Percentiles rank a stretch among this genome's conserved stretches.
Conservation (phyloP, 768 basidiomycete species). For the Mycena metata region DNA sequence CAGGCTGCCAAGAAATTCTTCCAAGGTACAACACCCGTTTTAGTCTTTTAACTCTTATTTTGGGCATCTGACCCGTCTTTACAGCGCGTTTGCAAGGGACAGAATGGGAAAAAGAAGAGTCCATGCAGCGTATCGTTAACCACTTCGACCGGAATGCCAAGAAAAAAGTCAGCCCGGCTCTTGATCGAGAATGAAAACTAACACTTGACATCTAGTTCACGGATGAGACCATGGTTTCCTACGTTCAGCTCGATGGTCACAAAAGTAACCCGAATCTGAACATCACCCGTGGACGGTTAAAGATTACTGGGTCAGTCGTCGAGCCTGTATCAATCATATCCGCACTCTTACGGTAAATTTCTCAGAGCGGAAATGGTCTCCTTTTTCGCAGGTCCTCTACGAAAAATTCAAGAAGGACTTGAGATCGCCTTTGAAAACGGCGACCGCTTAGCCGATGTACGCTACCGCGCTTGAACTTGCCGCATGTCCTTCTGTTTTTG, state of each 20-base stretch:
- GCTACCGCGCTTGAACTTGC: too few relatives aligned
- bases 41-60: neutral
- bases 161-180: constrained; percentile 32
- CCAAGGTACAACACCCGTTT: constrained; percentile 15
- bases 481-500: too few relatives aligned
- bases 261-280: constrained; percentile 30
- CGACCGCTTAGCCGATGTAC: too few relatives aligned
- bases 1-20: constrained; percentile 38
- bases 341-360: too few relatives aligned
- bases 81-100: constrained; percentile 34
- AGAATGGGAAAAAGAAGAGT: constrained; percentile 39
- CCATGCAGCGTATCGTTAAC: constrained; percentile 32
- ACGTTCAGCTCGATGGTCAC: constrained; percentile 37
- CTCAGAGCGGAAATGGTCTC: too few relatives aligned
- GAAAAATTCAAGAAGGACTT: too few relatives aligned
- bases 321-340: too few relatives aligned
- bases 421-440: too few relatives aligned
- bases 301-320: constrained; percentile 34
- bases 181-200: neutral
- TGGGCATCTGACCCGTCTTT: neutral
- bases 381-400: too few relatives aligned
- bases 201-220: constrained; percentile 27
- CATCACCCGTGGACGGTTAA: constrained; percentile 38
- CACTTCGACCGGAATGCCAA: constrained; percentile 43
- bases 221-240: constrained; percentile 27